A percentile compares a stretch with the other conserved stretches of the same genome.
Conservation (phyloP, 108 stramenopile species). For the Thalassiosira profunda region DNA sequence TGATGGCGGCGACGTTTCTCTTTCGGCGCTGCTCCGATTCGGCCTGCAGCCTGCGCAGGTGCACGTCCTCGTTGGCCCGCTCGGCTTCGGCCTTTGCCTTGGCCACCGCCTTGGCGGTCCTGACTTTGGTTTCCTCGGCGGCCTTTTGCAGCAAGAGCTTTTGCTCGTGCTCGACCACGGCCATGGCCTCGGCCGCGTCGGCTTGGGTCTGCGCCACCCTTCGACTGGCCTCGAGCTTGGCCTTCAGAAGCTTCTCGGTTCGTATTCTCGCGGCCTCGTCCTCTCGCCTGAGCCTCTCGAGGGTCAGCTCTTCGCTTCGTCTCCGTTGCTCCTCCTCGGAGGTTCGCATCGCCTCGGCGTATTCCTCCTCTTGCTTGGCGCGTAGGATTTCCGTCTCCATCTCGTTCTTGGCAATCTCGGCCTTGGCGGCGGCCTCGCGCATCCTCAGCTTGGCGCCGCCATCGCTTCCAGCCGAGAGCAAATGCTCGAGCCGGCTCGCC, state of each 20-base stretch:
- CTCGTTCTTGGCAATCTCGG: slow-evolving; percentile 38
- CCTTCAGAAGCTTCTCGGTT: slow-evolving; percentile 39
- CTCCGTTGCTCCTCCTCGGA: slow-evolving; percentile 39
- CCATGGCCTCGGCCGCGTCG: slow-evolving; percentile 40
- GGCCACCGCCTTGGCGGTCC: slow-evolving; percentile 62
- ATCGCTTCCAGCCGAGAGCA: slow-evolving; percentile 37
- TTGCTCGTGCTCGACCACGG: slow-evolving; percentile 30
- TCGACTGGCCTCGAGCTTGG: slow-evolving; percentile 56
- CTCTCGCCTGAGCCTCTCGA: slow-evolving; percentile 51
- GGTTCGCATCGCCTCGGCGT: slow-evolving; percentile 31
- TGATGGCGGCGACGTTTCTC: slow-evolving; percentile 68
- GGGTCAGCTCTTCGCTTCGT: slow-evolving; percentile 42
- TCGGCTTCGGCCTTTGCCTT: slow-evolving; percentile 71
- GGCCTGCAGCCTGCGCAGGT: slow-evolving; percentile 58
- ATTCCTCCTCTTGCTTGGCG: slow-evolving; percentile 58
- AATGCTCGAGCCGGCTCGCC: slow-evolving; percentile 36
- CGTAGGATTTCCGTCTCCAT: slow-evolving; percentile 51
- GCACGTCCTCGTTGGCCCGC: slow-evolving; percentile 81
- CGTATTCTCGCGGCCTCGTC: slow-evolving; percentile 45
- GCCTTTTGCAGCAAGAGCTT: slow-evolving; percentile 39
- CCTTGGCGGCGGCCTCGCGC: slow-evolving; percentile 51
- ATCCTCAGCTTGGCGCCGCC: slow-evolving; percentile 52
- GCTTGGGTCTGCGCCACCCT: slow-evolving; percentile 36
- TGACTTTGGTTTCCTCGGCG: slow-evolving; percentile 45
- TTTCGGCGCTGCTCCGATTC: slow-evolving; percentile 69